Evolutionary conservation across 495 filamentous ascomycete genomes (phyloP), one percentile per base, ranked within the genome.

Genomic region (Aspergillus cavernicola): DNA sequence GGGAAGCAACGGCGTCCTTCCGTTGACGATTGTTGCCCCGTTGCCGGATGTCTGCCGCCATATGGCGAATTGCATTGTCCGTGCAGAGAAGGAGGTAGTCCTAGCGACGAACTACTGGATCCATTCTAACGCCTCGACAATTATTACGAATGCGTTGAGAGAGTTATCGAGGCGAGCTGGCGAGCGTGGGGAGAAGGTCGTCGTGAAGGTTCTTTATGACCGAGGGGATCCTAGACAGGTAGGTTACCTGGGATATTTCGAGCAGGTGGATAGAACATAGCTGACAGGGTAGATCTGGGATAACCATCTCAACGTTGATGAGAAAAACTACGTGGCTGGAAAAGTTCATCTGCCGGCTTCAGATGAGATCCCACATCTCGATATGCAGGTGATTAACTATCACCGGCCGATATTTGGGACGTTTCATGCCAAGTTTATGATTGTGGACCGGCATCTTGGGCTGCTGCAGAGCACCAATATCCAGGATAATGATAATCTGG

Each of bases 81-180:
- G 86, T 1, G 87, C 87, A 1, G 74, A 89, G 62, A 79, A 75
- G 38, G 88, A 92, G 62, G 80, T 92, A 1, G 83, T 84, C 47
- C 66, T 92, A 7, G 85, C 81, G 0, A 92, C 88, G 0, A 88
- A 87, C 56, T 90, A 81, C 66, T 92, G 87, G 88, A 75, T 83
- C 50, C 68, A 82, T 45, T 84, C 85, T 2, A 78, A 83, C 13
- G 85, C 86, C 1, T 82, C 83, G 26, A 81, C 72, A 16, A 76
- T 85, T 44, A 74, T 90, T 42, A 85, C 80, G 11, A 79, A 90
- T 69, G 83, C 84, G 3, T 77, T 92, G 36, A 72, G 66, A 9
- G 87, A 90, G 61, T 74, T 90, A 8, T 86, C 87, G 1, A 71
- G 63, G 12, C 75, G 87, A 47, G 86, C 84, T 4, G 83, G 84